Evolutionary conservation across 2,329 filamentous ascomycete species (phyloP).

Genomic region (Aspergillus sp.): DNA sequence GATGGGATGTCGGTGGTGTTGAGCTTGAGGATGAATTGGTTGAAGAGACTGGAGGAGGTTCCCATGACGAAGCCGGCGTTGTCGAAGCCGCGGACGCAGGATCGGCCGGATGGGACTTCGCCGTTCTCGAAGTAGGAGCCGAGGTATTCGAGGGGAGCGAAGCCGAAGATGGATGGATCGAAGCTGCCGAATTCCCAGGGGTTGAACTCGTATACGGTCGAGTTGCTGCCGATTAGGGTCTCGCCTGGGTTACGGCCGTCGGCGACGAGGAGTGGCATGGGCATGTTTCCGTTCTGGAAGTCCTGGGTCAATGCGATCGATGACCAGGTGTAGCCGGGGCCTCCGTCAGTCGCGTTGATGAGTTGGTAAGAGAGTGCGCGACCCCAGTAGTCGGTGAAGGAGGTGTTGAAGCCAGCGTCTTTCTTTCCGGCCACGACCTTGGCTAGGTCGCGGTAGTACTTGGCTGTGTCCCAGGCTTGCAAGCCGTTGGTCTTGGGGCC

Average conservation of each 20-base stretch:
- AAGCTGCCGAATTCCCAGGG: slow-evolving; percentile 78
- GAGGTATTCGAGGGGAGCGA: slow-evolving; percentile 69
- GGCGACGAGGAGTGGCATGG: slow-evolving; percentile 73
- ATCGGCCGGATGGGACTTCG: slow-evolving; percentile 54
- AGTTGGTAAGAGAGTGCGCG: slow-evolving; percentile 85
- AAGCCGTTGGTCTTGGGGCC: slow-evolving; percentile 55
- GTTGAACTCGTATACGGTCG: slow-evolving; percentile 76
- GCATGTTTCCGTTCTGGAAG: slow-evolving; percentile 65
- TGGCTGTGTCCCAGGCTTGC: slow-evolving; percentile 47
- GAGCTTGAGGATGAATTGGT: slow-evolving; percentile 69
- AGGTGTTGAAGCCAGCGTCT: slow-evolving; percentile 65
- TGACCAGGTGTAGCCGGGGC: slow-evolving; percentile 77
- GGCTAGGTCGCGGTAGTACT: slow-evolving; percentile 65
- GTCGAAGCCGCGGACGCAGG: slow-evolving; percentile 78
- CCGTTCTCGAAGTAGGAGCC: slow-evolving; percentile 73
- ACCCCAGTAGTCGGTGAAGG: slow-evolving; percentile 84
- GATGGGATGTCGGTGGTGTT: slow-evolving; percentile 55
- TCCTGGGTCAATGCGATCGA: slow-evolving; percentile 66
- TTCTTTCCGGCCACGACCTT: slow-evolving; percentile 63
- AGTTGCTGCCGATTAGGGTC: slow-evolving; percentile 64
- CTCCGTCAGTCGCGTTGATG: slow-evolving; percentile 73
- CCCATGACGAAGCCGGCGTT: slow-evolving; percentile 83
- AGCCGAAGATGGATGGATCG: slow-evolving; percentile 71
- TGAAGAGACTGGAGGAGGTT: slow-evolving; percentile 83
- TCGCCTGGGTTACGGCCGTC: slow-evolving; percentile 68